Percentiles rank a stretch among this genome's conserved stretches.
These are phyloP conservation scores for Mycena vitilis DNA, from an alignment of 768 basidiomycete species.

Conservation along the genomic window DNA sequence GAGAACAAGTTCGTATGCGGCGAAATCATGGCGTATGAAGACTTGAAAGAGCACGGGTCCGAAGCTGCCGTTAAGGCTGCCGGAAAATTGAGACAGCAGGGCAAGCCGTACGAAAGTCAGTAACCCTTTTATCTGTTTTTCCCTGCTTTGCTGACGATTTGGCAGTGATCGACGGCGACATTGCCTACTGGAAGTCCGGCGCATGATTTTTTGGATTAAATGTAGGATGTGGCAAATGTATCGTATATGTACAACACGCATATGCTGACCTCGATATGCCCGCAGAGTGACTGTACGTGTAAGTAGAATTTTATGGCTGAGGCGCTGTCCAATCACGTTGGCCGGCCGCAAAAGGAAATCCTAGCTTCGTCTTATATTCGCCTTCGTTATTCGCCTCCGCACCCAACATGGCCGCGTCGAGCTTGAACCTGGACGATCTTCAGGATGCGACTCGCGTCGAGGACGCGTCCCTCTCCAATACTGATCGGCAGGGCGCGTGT, in stretches of 20 bases:
- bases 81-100: slow-evolving; percentile 94
- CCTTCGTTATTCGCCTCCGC: neutral
- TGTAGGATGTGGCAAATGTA: slow-evolving; percentile 22
- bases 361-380: neutral
- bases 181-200: slow-evolving; percentile 92
- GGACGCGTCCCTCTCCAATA: neutral
- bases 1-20: slow-evolving; percentile 98
- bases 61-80: slow-evolving; percentile 94
- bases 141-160: slow-evolving; percentile 22
- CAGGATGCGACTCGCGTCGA: neutral
- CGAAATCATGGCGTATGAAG: slow-evolving; percentile 94
- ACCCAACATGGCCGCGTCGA: neutral
- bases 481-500: neutral
- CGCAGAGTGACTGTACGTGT: slow-evolving; percentile 20
- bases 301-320: slow-evolving; percentile 17
- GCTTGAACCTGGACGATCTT: neutral
- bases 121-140: slow-evolving; percentile 27
- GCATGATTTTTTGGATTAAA: slow-evolving; percentile 44
- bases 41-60: slow-evolving; percentile 91
- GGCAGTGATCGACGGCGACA: slow-evolving; percentile 88
- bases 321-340: neutral
- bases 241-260: slow-evolving; percentile 23
- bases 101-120: slow-evolving; percentile 96
- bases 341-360: slow-evolving; percentile 11
- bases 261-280: slow-evolving; percentile 12